phyloP scores from a whole-genome alignment of 192 early-diverging fungal genomes.

The Backusella westeae region DNA sequence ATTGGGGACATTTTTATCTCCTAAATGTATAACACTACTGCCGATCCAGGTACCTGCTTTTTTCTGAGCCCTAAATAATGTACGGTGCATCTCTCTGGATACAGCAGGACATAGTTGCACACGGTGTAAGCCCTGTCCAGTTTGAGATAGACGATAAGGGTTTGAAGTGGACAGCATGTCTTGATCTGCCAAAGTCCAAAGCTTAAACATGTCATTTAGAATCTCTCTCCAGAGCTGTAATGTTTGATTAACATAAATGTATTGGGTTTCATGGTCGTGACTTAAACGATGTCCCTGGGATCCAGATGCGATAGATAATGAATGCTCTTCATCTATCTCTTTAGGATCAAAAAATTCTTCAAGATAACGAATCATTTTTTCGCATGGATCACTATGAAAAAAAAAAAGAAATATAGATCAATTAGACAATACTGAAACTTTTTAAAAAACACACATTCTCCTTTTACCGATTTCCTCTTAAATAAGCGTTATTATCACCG shows the following conservation, averaged over 20 bases:
- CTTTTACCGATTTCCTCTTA: conserved; percentile 70
- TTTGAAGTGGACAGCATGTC: conserved; percentile 75
- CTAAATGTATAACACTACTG: conserved; percentile 93
- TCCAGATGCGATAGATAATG: conserved; percentile 84
- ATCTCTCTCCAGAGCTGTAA: conserved; percentile 95
- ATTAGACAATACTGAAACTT: not conserved
- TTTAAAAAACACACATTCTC: not conserved
- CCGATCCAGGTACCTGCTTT: conserved; percentile 90
- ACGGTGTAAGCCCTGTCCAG: conserved; percentile 96
- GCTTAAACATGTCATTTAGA: conserved; percentile 95
- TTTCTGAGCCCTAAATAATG: conserved; percentile 83
- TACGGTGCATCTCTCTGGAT: conserved; percentile 83
- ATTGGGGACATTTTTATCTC: conserved; percentile 98
- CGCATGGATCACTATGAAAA: conserved; percentile 83
- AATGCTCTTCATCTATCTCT: conserved; percentile 55
- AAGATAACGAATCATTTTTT: conserved; percentile 83
- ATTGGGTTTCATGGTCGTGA: conserved; percentile 93
- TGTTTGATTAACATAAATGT: conserved; percentile 91
- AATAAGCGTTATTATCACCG: conserved; percentile 96
- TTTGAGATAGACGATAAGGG: conserved; percentile 88
- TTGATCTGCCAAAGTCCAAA: conserved; percentile 88
- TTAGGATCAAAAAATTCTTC: conserved; percentile 68
- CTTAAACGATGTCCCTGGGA: conserved; percentile 83
- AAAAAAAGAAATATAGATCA: not conserved
- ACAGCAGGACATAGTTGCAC: conserved; percentile 88